A percentile compares a stretch with the other conserved stretches of the same genome.
Evolutionary conservation across 345 rosid species (phyloP).

Genomic region (Rhizophora apiculata): DNA sequence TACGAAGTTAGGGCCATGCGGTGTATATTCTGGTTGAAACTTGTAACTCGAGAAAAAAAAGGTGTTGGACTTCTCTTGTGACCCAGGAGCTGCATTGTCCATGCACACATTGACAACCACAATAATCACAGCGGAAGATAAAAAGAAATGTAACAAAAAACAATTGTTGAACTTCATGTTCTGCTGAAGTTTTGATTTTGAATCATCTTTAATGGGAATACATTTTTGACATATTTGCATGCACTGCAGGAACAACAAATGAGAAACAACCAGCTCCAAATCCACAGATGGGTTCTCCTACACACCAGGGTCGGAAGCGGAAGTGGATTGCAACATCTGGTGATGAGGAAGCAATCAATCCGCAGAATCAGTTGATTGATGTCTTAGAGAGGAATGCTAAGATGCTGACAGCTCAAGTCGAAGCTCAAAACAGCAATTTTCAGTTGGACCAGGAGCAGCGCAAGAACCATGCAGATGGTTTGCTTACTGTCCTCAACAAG

Average conservation of each 20-base stretch:
- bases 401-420: slow-evolving; percentile 72
- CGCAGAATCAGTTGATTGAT: slow-evolving; percentile 50
- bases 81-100: no score
- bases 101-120: no score
- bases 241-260: slow-evolving; percentile 41
- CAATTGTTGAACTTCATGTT: no score
- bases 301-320: slow-evolving; percentile 69
- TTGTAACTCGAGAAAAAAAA: no score
- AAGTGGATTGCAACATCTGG: slow-evolving; percentile 44
- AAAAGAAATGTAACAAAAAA: no score
- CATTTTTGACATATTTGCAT: background rate
- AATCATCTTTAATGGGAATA: background rate
- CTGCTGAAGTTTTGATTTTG: no score
- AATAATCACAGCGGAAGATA: no score
- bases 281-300: slow-evolving; percentile 53
- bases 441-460: slow-evolving; percentile 81
- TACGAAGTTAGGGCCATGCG: no score
- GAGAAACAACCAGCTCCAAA: slow-evolving; percentile 47
- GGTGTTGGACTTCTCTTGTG: no score
- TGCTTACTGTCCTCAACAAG: slow-evolving; percentile 78
- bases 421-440: slow-evolving; percentile 68
- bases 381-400: slow-evolving; percentile 71
- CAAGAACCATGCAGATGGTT: slow-evolving; percentile 57
- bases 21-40: no score
- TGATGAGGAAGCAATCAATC: slow-evolving; percentile 40